Conservation (phyloP, 345 rosid genomes). For the Boechera retrofracta region DNA sequence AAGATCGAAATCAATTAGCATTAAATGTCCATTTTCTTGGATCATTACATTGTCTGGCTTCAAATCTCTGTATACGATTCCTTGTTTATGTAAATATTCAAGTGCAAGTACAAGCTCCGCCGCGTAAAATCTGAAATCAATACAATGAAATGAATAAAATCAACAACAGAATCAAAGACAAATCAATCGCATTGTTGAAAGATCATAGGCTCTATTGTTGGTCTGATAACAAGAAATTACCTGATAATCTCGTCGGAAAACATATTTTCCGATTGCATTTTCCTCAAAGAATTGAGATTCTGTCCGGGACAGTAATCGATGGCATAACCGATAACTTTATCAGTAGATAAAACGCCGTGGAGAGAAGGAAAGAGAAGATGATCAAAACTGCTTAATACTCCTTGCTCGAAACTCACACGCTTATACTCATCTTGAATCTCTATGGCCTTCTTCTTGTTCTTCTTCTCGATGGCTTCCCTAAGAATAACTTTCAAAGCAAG, state of each 20-base stretch:
- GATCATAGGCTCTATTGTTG: too few relatives aligned
- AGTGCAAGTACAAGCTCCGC: slow-evolving; percentile 85
- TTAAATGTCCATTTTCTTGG: slow-evolving; percentile 84
- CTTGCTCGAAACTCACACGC: slow-evolving; percentile 72
- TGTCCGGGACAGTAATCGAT: slow-evolving; percentile 92
- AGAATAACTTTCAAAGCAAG: slow-evolving; percentile 80
- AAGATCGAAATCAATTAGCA: slow-evolving; percentile 96
- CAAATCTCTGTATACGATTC: slow-evolving; percentile 82
- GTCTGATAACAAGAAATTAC: slow-evolving; percentile 32
- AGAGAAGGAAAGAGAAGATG: slow-evolving; percentile 84
- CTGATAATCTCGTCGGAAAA: slow-evolving; percentile 75
- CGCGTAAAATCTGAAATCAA: slow-evolving; percentile 71
- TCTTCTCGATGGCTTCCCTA: slow-evolving; percentile 68
- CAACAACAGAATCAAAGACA: not conserved
- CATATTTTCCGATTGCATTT: slow-evolving; percentile 75
- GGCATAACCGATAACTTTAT: slow-evolving; percentile 76
- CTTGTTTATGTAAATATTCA: slow-evolving; percentile 73
- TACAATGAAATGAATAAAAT: not conserved
- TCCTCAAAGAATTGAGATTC: slow-evolving; percentile 61
- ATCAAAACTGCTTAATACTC: slow-evolving; percentile 58
- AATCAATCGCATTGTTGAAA: not conserved
- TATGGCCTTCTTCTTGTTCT: not conserved
- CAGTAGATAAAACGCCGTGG: slow-evolving; percentile 68
- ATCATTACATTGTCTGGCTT: slow-evolving; percentile 90
- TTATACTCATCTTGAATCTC: slow-evolving; percentile 46